Base-by-base conservation (phyloP, 192 early-diverging fungal genomes). In the Dispira simplex region DNA sequence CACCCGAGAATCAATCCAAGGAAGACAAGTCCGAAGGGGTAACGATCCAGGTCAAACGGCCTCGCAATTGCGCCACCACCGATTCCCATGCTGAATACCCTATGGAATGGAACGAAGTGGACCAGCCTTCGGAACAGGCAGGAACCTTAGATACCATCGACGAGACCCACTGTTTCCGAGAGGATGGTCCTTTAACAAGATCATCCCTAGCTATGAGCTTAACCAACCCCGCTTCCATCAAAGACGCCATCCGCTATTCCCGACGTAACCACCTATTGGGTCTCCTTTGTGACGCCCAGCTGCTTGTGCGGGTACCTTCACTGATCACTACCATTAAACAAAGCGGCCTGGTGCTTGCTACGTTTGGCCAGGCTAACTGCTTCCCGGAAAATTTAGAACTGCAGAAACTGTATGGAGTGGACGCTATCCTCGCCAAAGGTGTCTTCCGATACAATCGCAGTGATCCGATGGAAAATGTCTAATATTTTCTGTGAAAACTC, bases 231-330 rank as follows among this genome's bases (percentile, higher is more conserved):
- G 63, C 72, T 3, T 89, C 90, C 18, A 83, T 99, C 65, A 99
- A 98, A 64, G 93, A 95, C 67, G 90, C 95, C 0, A 87, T 99
- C 55, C 83, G 88, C 44, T 99, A 98, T 75, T 87, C 92, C 0
- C 91, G 90, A 63, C 77, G 81, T 52, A 92, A 89, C 73, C 92
- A 98, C 71, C 70, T 99, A 28, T 77, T 99, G 8, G 97, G 97
- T 11, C 71, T 99, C 21, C 84, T 99, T 62, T 96, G 90, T 66
- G 87, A 89, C 46, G 89, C 93, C 16, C 84, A 84, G 52, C 90
- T 92, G 62, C 74, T 97, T 75, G 90, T 93, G 25, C 86, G 90
- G 72, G 90, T 94, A 44, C 95, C 97, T 14, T 78, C 83, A 27
- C 73, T 99, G 28, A 91, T 99, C 65, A 83, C 84, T 23, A 92